Percentiles rank a stretch among this genome's conserved stretches.
These are phyloP conservation scores for Heliamphora exappendiculata DNA, from an alignment of 148 eudicot genomes.

Conservation along the genomic window DNA sequence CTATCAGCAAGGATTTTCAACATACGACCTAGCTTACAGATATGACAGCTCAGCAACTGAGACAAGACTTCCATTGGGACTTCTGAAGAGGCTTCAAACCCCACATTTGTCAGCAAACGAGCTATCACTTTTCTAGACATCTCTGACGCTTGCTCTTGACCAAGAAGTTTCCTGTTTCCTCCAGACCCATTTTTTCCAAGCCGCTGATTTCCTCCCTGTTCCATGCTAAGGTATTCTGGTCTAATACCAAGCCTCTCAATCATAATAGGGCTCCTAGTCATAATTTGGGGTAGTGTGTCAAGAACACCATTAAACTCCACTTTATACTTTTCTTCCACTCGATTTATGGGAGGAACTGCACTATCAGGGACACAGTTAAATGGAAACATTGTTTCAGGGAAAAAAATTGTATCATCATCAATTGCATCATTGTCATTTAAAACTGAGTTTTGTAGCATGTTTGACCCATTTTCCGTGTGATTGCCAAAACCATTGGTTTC, in stretches of 20 bases:
- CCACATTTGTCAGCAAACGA: constrained; percentile 46
- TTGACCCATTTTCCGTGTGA: constrained; percentile 37
- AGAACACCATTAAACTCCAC: constrained; percentile 70
- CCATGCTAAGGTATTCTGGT: constrained; percentile 80
- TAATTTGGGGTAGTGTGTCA: constrained; percentile 69
- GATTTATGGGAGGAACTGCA: constrained; percentile 43
- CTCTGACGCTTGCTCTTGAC: constrained; percentile 68
- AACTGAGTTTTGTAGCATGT: constrained; percentile 31
- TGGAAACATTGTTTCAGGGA: constrained; percentile 83
- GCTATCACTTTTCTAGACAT: constrained; percentile 71
- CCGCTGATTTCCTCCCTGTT: constrained; percentile 47
- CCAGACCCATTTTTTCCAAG: constrained; percentile 44
- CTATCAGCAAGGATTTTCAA: constrained; percentile 81
- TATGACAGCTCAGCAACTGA: constrained; percentile 76
- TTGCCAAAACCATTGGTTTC: constrained; percentile 36
- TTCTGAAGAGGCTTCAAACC: constrained; percentile 78
- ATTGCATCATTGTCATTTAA: constrained; percentile 26
- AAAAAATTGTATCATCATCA: constrained; percentile 47
- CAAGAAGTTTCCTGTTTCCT: constrained; percentile 45
- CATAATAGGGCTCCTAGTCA: constrained; percentile 82
- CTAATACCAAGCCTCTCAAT: constrained; percentile 93
- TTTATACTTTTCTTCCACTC: constrained; percentile 32
- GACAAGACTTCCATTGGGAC: constrained; percentile 61
- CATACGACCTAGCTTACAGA: constrained; percentile 63
- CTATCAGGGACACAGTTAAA: constrained; percentile 85